Evolutionary conservation across 1,139 yeast species (phyloP).

Genomic region (Scheffersomyces parashehatae): DNA sequence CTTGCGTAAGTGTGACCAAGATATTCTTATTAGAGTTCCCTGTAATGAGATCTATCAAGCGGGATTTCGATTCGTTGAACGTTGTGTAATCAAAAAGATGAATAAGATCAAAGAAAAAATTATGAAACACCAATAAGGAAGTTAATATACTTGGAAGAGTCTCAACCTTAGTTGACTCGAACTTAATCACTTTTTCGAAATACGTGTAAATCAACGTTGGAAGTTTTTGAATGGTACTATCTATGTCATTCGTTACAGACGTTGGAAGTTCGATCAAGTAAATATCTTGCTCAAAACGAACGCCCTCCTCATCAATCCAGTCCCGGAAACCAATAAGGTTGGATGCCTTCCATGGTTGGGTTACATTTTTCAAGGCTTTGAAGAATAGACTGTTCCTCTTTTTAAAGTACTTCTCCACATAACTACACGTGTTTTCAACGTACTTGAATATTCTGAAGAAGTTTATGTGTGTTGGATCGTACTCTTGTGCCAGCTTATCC

Average conservation of each 20-base stretch:
- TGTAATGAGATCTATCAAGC: background rate
- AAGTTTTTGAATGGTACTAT: slow-evolving; percentile 1
- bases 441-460: slow-evolving; percentile 31
- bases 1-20: background rate
- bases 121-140: slow-evolving; percentile 19
- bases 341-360: slow-evolving; percentile 30
- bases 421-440: slow-evolving; percentile 37
- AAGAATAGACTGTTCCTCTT: slow-evolving; percentile 20
- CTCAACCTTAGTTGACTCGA: slow-evolving; percentile 2
- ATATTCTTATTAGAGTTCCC: background rate
- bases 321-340: slow-evolving; percentile 29
- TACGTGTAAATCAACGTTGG: slow-evolving; percentile 6
- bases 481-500: slow-evolving; percentile 4
- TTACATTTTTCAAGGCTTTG: slow-evolving; percentile 16
- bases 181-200: slow-evolving; percentile 1
- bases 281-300: slow-evolving; percentile 9
- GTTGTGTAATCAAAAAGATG: background rate
- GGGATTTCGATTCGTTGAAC: background rate
- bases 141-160: slow-evolving; percentile 6
- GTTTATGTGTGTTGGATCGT: slow-evolving; percentile 15
- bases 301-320: slow-evolving; percentile 25
- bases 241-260: slow-evolving; percentile 4
- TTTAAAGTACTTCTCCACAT: slow-evolving; percentile 26
- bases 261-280: slow-evolving; percentile 7
- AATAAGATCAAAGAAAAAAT: slow-evolving; percentile 21